Conservation (phyloP, 2,329 filamentous ascomycete genomes). For the Atkinsonella texensis region DNA sequence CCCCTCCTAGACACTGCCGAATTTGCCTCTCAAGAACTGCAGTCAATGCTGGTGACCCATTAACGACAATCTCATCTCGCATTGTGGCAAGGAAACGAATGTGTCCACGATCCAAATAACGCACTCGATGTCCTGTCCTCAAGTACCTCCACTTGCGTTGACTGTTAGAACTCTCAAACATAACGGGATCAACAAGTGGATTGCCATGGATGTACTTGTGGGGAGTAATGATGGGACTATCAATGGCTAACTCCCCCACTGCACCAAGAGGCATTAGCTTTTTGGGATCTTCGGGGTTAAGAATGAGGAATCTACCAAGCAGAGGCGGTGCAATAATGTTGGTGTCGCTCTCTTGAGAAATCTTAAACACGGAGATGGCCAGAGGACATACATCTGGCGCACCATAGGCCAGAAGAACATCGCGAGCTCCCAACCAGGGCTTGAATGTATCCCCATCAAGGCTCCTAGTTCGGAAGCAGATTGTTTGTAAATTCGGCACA, state of each 20-base stretch:
- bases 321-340: conserved; percentile 35
- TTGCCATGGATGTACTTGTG: conserved; percentile 22
- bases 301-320: conserved; percentile 37
- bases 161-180: conserved; percentile 10
- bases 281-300: conserved; percentile 38
- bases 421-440: conserved; percentile 33
- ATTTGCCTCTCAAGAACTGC: conserved; percentile 35
- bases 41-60: conserved; percentile 27
- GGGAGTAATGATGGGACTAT: conserved; percentile 30
- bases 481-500: conserved; percentile 25
- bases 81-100: conserved; percentile 35
- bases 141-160: conserved; percentile 26
- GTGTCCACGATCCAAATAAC: conserved; percentile 35
- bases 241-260: conserved; percentile 47
- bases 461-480: conserved; percentile 36
- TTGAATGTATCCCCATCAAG: conserved; percentile 36
- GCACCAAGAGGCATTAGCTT: conserved; percentile 41
- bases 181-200: conserved; percentile 15
- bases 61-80: conserved; percentile 28
- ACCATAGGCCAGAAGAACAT: conserved; percentile 39
- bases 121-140: conserved; percentile 38
- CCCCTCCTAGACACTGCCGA: conserved; percentile 32
- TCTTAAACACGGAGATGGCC: conserved; percentile 35
- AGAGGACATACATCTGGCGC: conserved; percentile 39
- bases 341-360: conserved; percentile 24